phyloP scores from a whole-genome alignment of 2,329 filamentous ascomycete species.

The Pyricularia pennisetigena region DNA sequence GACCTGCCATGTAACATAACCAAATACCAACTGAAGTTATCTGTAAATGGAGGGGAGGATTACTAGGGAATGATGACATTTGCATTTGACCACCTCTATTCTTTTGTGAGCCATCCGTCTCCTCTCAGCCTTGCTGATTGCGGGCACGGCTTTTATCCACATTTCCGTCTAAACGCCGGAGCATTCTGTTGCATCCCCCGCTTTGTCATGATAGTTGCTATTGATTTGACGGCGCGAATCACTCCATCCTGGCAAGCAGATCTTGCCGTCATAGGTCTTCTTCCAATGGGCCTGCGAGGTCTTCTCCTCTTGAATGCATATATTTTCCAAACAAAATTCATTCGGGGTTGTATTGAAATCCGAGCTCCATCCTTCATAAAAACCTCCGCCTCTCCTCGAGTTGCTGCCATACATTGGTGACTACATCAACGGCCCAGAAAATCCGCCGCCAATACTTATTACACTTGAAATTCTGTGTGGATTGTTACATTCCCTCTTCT shows the following conservation, averaged over 20 bases:
- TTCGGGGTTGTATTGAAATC: neutral
- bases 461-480: neutral
- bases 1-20: no score
- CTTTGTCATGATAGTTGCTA: neutral
- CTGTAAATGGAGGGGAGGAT: no score
- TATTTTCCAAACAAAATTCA: neutral
- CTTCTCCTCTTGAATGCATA: neutral
- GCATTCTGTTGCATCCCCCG: neutral
- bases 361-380: neutral
- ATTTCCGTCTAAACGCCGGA: neutral
- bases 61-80: no score
- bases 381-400: neutral
- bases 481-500: neutral
- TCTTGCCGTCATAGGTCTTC: neutral
- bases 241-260: neutral
- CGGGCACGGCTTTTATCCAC: neutral
- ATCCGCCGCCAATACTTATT: neutral
- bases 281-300: neutral
- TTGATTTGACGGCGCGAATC: neutral
- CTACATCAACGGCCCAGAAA: neutral
- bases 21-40: no score
- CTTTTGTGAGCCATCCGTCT: no score
- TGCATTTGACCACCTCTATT: no score
- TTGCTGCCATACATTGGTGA: neutral
- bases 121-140: no score